Base-by-base conservation (phyloP, 225 moss, liverwort and hornwort genomes). In the Physcomitrium patens region DNA sequence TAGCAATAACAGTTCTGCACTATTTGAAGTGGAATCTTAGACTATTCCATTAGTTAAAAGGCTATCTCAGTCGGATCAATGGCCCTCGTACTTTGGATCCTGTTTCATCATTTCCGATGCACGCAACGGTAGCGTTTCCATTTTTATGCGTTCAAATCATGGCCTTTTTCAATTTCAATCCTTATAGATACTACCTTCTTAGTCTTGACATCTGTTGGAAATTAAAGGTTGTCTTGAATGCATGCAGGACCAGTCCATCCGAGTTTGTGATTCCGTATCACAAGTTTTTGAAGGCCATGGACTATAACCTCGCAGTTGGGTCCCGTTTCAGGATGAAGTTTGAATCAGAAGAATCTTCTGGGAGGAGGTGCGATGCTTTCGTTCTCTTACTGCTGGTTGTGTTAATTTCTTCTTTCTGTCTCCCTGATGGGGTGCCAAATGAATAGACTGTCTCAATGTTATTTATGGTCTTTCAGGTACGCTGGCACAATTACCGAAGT, bases 221-320 rank as follows among this genome's bases (percentile, higher is more conserved):
- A 41, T 59, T 49, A 24, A 68, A 4, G 7, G 7, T 52, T 48
- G 15, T 59, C 12, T 42, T 52, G 60, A 22, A n/a, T 47, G 37
- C 51, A 17, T 76, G 59, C 80, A 92, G 92, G 61, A 89, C 92
- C 7, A 86, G 87, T 45, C 86, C 92, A 12, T 92, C 94, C 0
- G 92, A 92, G 70, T 92, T 86, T 64, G 89, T 92, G 3, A 91
- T 95, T 5, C 91, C 92, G 0, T 92, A 85, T 42, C 51, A 86
- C 9, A 91, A 86, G 70, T 88, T 70, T 26, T 3, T 80, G 47
- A 86, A 79, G 68, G 76, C 92, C 1, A 28, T 61, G 62, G 77
- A 76, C 23, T 82, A 84, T 63, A 85, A 65, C 17, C 85, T 91
- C 45, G n/a, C 80, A 7, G 65, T 85, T 3, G 92, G 94, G 7